Base-by-base conservation (phyloP, 495 filamentous ascomycete species). In the Pseudotulostoma volvatum region DNA sequence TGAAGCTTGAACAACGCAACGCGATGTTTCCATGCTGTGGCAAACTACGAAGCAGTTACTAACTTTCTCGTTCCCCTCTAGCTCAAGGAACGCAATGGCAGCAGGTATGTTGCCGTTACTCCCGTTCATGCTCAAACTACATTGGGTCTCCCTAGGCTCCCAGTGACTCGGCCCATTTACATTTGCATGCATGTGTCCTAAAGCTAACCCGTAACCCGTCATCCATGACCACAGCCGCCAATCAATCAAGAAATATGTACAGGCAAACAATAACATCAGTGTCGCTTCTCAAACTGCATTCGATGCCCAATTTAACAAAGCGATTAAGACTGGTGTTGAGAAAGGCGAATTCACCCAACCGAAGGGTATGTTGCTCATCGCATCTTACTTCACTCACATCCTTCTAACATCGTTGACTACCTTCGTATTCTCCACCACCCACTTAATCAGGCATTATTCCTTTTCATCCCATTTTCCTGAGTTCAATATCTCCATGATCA, bases 241-340 rank as follows among this genome's bases (percentile, higher is more conserved):
- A 59, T 81, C 83, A 18, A 76, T 99, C 57, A 95, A 95, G 81
- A 95, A 99, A 63, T 99, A 96, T 67, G 82, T 99, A 52, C 72
- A 74, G 60, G 76, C 81, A 50, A 96, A 99, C 79, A 94, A 96
- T 75, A 81, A 78, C 56, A 73, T 92, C 59, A 59, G 64, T 45
- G 68, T 66, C 40, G 72, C 75, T 38, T 70, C 66, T 23, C 76
- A 79, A 50, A 67, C 66, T 34, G 75, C 76, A 55, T 96, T 96
- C 58, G 87, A 90, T 56, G 71, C 73, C 45, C 78, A 88, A 50
- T 85, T 99, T 76, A 96, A 94, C 74, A 78, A 78, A 57, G 85
- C 87, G 23, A 71, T 99, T 60, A 79, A 81, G 68, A 57, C 71
- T 41, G 90, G 90, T 61, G 88, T 87, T 46, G 84, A 92, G 51